These are phyloP conservation scores for Byssothecium circinans DNA, from an alignment of 2,329 filamentous ascomycete species.

Conservation along the genomic window DNA sequence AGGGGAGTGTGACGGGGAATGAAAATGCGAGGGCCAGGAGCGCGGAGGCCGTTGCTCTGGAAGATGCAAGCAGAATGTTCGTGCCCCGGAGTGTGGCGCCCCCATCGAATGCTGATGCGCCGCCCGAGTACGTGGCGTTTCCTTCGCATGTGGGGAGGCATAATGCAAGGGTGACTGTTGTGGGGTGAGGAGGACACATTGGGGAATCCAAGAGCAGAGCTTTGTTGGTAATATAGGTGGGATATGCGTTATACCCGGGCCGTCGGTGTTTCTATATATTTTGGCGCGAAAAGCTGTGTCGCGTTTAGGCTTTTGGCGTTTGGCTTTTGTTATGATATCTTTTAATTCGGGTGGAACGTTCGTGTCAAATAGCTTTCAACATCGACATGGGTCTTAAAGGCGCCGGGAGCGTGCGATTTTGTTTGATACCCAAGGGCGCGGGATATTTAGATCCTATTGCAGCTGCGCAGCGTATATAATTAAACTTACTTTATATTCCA, in stretches of 20 bases:
- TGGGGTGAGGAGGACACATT: not conserved
- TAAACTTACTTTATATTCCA: too few relatives aligned
- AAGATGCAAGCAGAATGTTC: slow-evolving; percentile 39
- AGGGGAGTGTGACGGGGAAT: slow-evolving; percentile 39
- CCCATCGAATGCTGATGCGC: slow-evolving; percentile 16
- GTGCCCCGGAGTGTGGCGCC: slow-evolving; percentile 32
- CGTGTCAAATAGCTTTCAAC: too few relatives aligned
- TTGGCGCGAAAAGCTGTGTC: too few relatives aligned
- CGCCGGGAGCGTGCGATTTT: too few relatives aligned
- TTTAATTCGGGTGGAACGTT: too few relatives aligned
- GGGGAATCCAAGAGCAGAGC: not conserved
- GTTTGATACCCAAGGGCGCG: too few relatives aligned
- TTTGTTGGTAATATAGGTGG: not conserved
- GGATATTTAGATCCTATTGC: too few relatives aligned
- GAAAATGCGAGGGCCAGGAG: slow-evolving; percentile 36
- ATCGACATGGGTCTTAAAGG: too few relatives aligned
- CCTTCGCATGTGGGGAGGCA: slow-evolving; percentile 7
- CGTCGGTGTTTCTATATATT: too few relatives aligned
- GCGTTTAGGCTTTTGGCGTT: too few relatives aligned
- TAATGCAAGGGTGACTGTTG: slow-evolving; percentile 7
- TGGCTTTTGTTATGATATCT: too few relatives aligned
- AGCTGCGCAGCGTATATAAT: too few relatives aligned
- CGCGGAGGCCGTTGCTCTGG: slow-evolving; percentile 28
- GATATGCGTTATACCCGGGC: not conserved
- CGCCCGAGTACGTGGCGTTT: slow-evolving; percentile 32